A percentile compares a stretch with the other conserved stretches of the same genome.
phyloP scores from a whole-genome alignment of 225 moss, liverwort and hornwort genomes.

The Marchantia polymorpha region DNA sequence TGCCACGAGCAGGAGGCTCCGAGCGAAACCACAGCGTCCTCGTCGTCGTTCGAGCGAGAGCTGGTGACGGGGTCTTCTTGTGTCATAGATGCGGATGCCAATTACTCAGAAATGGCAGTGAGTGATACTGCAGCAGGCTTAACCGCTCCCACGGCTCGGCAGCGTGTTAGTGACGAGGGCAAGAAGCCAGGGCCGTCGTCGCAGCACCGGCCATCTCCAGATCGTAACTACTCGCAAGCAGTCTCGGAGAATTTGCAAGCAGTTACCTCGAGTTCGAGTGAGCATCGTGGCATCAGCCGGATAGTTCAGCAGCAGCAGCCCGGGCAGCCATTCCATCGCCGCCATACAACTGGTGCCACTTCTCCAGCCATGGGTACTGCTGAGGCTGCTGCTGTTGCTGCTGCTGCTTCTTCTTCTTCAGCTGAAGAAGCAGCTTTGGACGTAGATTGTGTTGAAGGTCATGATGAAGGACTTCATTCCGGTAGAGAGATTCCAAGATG shows the following conservation, averaged over 20 bases:
- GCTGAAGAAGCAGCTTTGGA: conserved; percentile 23
- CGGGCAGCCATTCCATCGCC: conserved; percentile 7
- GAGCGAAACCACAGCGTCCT: background rate
- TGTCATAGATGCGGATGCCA: conserved; percentile 26
- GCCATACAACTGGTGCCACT: background rate
- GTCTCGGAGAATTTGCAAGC: conserved; percentile 18
- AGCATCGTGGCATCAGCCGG: conserved; percentile 16
- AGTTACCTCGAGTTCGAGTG: conserved; percentile 11
- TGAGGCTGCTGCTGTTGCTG: conserved; percentile 17
- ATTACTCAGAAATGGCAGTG: conserved; percentile 24
- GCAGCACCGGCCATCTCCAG: conserved; percentile 35
- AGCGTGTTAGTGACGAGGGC: conserved; percentile 41
- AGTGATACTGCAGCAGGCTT: conserved; percentile 29
- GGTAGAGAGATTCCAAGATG: conserved; percentile 49
- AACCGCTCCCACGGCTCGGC: conserved; percentile 28
- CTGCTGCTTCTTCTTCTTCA: too few relatives aligned
- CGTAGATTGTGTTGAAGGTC: conserved; percentile 31
- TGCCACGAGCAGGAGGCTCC: conserved; percentile 27
- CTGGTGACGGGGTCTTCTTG: conserved; percentile 25
- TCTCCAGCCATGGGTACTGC: conserved; percentile 31
- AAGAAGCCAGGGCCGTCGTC: conserved; percentile 46
- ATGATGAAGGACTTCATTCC: conserved; percentile 31
- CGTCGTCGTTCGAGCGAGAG: conserved; percentile 13
- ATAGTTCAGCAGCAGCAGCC: conserved; percentile 12
- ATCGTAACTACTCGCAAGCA: conserved; percentile 45